Conservation (phyloP, 2,329 filamentous ascomycete species). For the Trematosphaeria pertusa region DNA sequence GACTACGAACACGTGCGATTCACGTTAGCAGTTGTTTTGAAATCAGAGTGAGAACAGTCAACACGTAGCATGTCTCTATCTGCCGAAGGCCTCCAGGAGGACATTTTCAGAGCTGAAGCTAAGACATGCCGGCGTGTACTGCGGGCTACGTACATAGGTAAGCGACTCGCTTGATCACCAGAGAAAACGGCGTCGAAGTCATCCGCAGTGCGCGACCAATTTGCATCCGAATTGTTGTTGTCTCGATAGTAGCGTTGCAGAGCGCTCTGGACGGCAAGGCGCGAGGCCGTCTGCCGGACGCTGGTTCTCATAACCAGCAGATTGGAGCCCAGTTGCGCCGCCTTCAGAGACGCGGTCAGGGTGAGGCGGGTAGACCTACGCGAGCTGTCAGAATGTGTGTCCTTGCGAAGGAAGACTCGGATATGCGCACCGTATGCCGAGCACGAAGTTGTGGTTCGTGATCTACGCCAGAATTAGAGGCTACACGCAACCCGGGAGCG, state of each 20-base stretch:
- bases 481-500: background rate
- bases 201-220: conserved; percentile 66
- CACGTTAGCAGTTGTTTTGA: too few relatives aligned
- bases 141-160: too few relatives aligned
- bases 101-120: too few relatives aligned
- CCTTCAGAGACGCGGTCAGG: conserved; percentile 85
- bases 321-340: conserved; percentile 79
- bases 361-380: conserved; percentile 66
- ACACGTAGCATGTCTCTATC: too few relatives aligned
- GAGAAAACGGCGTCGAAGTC: conserved; percentile 77
- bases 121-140: too few relatives aligned
- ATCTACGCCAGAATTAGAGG: conserved; percentile 47
- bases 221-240: conserved; percentile 59
- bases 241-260: conserved; percentile 61
- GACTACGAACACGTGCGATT: conserved; percentile 69
- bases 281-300: conserved; percentile 73
- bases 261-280: conserved; percentile 61
- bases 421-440: conserved; percentile 56
- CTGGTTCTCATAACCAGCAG: conserved; percentile 80
- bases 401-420: too few relatives aligned
- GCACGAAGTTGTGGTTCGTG: conserved; percentile 68
- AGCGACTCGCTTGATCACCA: conserved; percentile 56
- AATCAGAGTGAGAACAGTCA: too few relatives aligned
- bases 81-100: too few relatives aligned
- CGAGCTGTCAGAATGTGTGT: background rate